Base-by-base conservation (phyloP, 2,329 filamentous ascomycete genomes). In the Simplicillium aogashimaense region DNA sequence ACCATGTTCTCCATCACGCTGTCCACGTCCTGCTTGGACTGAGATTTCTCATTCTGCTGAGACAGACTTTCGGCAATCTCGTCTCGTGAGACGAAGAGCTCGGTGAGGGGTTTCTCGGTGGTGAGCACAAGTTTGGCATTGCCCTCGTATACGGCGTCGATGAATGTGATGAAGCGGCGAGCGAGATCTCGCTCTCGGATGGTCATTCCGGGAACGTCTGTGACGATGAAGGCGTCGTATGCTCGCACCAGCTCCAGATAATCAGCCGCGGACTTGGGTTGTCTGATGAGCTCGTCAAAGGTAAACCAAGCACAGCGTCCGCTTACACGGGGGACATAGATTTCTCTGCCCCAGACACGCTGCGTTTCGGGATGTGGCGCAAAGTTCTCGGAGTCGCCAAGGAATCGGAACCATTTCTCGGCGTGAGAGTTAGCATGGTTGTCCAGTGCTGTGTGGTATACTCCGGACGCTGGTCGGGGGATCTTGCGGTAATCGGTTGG, bases 401-500 rank as follows among this genome's bases (percentile, higher is more conserved):
- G 75, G 65, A 94, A 97, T 42, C 78, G 77, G 66, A 97, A 95
- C 92, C 92, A 98, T 59, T 90, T 90, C 50, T 95, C 79, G 13
- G 88, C 86, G 57, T 98, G 92, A 1, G 78, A 77, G 10, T 74
- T 61, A 3, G 92, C 89, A 38, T 83, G 80, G 8, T 71, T 70
- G 58, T 90, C 88, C 2, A 97, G 78, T 0, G 87, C 85, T 43
- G 87, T 81, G 66, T 97, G 86, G 62, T 97, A 98, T 14, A 98
- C 92, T 30, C 86, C 90, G 1, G 87, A 94, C 0, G 89, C 83
- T 3, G 92, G 92, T 1, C 92, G 79, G 1, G 90, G 87, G 42
- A 98, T 94, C 63, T 95, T 97, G 54, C 92, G 86, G 67, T 98
- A 98, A 63, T 98, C 92, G 30, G 89, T 98, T 4, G 83, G 81